Evolutionary conservation across 2,329 filamentous ascomycete species (phyloP).

Genomic region (Fonsecaea nubica): DNA sequence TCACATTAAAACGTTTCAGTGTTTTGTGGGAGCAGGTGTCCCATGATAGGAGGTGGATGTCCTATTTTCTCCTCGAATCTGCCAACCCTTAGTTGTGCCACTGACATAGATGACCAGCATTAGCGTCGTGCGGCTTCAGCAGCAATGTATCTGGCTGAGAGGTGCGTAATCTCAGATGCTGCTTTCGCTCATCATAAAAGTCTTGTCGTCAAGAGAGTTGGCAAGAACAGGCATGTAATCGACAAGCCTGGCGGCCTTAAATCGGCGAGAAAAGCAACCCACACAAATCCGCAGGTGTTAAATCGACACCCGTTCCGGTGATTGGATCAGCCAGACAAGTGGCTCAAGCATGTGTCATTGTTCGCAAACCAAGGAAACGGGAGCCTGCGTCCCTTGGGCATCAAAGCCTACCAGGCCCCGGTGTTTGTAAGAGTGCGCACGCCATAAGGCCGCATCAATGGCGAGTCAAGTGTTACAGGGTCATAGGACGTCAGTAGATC

Average conservation of each 20-base stretch:
- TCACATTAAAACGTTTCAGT: no score
- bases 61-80: no score
- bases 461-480: slow-evolving; percentile 20
- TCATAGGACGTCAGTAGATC: not conserved
- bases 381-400: slow-evolving; percentile 12
- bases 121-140: no score
- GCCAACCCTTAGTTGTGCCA: no score
- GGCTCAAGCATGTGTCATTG: not conserved
- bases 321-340: not conserved
- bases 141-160: no score
- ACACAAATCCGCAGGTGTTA: not conserved
- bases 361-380: not conserved
- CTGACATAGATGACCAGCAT: no score
- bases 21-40: no score
- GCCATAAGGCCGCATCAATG: not conserved
- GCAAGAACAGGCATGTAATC: not conserved
- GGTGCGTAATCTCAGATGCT: no score
- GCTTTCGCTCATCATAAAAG: no score
- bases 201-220: not conserved
- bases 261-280: not conserved
- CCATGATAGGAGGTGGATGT: no score
- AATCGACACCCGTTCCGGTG: not conserved
- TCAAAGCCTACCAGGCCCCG: not conserved
- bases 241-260: not conserved
- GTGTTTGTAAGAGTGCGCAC: not conserved